Conservation (phyloP, 129 eudicot genomes). For the Chrysanthemum makinoi region DNA sequence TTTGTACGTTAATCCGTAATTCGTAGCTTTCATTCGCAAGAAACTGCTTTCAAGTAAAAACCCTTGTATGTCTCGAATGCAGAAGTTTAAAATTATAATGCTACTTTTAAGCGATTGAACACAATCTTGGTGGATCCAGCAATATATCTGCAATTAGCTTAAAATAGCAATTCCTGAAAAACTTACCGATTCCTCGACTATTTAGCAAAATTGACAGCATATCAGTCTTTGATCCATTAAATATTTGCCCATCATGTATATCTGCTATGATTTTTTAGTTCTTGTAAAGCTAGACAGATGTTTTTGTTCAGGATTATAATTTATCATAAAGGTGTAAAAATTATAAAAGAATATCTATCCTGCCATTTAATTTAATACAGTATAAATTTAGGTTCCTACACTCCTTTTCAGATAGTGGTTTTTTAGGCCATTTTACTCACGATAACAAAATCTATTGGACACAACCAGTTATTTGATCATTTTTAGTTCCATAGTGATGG, state of each 20-base stretch:
- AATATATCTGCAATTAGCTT: slow-evolving; percentile 3
- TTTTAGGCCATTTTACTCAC: too few species aligned
- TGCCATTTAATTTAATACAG: too few species aligned
- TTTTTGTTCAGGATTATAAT: too few species aligned
- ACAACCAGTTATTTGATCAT: too few species aligned
- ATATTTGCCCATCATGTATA: not conserved
- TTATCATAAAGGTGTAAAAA: too few species aligned
- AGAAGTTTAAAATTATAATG: not conserved
- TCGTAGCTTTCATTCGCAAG: not conserved
- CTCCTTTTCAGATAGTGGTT: too few species aligned
- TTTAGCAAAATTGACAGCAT: not conserved
- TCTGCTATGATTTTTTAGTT: too few species aligned
- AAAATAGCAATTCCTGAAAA: not conserved
- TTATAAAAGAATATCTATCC: too few species aligned
- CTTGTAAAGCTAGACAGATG: too few species aligned
- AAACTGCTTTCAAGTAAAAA: not conserved
- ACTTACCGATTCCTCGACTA: not conserved
- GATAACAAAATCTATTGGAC: too few species aligned
- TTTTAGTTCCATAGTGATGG: too few species aligned
- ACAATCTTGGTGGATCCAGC: not conserved
- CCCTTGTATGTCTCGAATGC: not conserved
- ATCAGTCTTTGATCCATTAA: not conserved
- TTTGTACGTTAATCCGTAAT: not conserved
- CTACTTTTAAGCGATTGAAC: not conserved
- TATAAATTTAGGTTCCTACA: too few species aligned